These are phyloP conservation scores for Endocalyx cinctus DNA, from an alignment of 2,329 filamentous ascomycete genomes.

Conservation along the genomic window DNA sequence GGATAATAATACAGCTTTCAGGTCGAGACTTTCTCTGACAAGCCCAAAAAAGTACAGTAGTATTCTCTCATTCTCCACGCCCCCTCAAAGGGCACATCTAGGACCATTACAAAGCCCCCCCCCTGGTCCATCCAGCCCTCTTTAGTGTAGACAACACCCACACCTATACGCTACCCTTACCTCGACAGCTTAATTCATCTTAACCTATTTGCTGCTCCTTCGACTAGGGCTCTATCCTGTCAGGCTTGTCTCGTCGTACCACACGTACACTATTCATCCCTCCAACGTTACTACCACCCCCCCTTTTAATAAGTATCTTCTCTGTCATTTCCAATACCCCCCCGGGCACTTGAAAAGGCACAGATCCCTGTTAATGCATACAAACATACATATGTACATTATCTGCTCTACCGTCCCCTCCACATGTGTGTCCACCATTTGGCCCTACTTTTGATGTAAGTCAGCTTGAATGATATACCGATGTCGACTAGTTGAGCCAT, in stretches of 20 bases:
- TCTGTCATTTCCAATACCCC: too few species aligned
- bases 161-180: constrained; percentile 14
- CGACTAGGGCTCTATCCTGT: constrained; percentile 22
- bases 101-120: constrained; percentile 8
- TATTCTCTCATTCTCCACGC: constrained; percentile 23
- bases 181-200: constrained; percentile 26
- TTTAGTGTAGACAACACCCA: constrained; percentile 12
- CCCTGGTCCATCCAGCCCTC: constrained; percentile 23
- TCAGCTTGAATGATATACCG: constrained; percentile 29
- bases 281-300: constrained; percentile 25
- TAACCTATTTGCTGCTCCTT: too few species aligned
- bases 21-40: background rate
- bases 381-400: constrained; percentile 35
- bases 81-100: constrained; percentile 16
- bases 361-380: constrained; percentile 34
- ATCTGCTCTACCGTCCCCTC: constrained; percentile 27
- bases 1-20: background rate
- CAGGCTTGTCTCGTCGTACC: constrained; percentile 29
- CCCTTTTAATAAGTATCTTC: constrained; percentile 23
- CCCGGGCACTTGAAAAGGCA: constrained; percentile 25
- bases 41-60: constrained; percentile 13
- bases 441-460: constrained; percentile 24
- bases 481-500: constrained; percentile 24
- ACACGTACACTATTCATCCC: constrained; percentile 26
- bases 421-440: constrained; percentile 26